These are phyloP conservation scores for Penicillium sclerotiorum DNA, from an alignment of 2,329 filamentous ascomycete genomes.

Conservation along the genomic window DNA sequence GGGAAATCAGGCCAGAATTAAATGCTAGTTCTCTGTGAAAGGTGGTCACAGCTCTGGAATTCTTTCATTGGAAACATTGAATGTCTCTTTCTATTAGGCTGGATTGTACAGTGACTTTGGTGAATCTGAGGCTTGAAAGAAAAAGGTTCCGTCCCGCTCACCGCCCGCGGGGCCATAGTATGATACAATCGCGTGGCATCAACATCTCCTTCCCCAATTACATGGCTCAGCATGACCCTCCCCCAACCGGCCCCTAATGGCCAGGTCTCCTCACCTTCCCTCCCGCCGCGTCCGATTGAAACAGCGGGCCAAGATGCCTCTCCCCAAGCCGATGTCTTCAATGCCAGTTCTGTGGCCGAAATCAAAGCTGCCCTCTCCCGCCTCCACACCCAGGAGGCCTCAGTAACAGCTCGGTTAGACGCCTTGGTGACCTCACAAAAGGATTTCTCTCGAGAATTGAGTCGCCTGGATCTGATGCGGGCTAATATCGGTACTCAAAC, in stretches of 20 bases:
- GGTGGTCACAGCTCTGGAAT: background rate
- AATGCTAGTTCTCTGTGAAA: background rate
- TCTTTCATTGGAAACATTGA: background rate
- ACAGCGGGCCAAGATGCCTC: slow-evolving; percentile 2
- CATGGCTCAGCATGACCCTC: slow-evolving; percentile 16
- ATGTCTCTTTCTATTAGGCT: no score
- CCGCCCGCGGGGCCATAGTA: background rate
- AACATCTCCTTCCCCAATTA: background rate
- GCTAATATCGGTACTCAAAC: slow-evolving; percentile 86
- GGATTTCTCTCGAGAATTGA: slow-evolving; percentile 82
- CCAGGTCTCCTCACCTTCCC: slow-evolving; percentile 14
- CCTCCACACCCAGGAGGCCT: slow-evolving; percentile 74
- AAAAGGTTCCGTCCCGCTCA: slow-evolving; percentile 2
- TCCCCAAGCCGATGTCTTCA: slow-evolving; percentile 56
- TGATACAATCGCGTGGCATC: slow-evolving; percentile 6
- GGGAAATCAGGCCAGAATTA: background rate
- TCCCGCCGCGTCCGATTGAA: slow-evolving; percentile 7
- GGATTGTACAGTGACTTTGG: no score
- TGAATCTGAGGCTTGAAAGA: background rate
- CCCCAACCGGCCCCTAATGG: slow-evolving; percentile 28
- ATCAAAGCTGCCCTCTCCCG: slow-evolving; percentile 75
- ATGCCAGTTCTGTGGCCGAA: slow-evolving; percentile 74
- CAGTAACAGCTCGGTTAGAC: slow-evolving; percentile 74
- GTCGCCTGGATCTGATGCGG: slow-evolving; percentile 83
- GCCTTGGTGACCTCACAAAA: slow-evolving; percentile 78